Percentiles rank a stretch among this genome's conserved stretches.
Conservation (phyloP, 176 grass and related monocot species). For the Panicum miliaceum region DNA sequence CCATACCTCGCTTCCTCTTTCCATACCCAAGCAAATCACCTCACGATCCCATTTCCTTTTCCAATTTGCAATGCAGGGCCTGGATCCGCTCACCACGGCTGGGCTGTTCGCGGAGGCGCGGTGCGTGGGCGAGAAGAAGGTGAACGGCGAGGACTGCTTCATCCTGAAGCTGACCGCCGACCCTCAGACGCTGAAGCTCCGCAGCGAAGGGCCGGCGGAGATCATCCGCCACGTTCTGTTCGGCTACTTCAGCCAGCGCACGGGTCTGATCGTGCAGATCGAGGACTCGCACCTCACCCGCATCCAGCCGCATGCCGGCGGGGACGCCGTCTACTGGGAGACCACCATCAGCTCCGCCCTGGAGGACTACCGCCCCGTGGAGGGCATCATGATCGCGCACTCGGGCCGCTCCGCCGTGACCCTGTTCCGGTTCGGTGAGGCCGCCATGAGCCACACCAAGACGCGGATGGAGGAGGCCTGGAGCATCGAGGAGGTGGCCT, state of each 20-base stretch:
- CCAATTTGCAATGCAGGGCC: constrained; percentile 55
- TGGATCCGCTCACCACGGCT: constrained; percentile 84
- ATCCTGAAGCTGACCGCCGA: constrained; percentile 83
- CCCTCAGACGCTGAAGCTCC: constrained; percentile 73
- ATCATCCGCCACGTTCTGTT: constrained; percentile 92
- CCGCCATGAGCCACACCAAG: constrained; percentile 92
- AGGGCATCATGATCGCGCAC: constrained; percentile 93
- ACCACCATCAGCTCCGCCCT: constrained; percentile 81
- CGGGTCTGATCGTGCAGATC: constrained; percentile 76
- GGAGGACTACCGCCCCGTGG: constrained; percentile 77
- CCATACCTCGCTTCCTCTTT: neutral
- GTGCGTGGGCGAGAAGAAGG: constrained; percentile 89
- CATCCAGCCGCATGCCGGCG: constrained; percentile 75
- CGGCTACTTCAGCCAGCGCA: constrained; percentile 96
- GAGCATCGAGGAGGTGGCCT: constrained; percentile 97
- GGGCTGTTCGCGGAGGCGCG: constrained; percentile 78
- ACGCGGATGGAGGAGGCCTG: constrained; percentile 95
- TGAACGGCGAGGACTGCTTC: constrained; percentile 98
- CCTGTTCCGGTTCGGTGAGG: constrained; percentile 90
- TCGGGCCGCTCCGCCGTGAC: constrained; percentile 72
- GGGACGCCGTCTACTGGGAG: constrained; percentile 95
- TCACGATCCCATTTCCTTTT: neutral
- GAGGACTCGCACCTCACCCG: constrained; percentile 94
- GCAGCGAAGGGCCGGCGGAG: constrained; percentile 88
- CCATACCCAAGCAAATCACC: neutral